Evolutionary conservation across 2,329 filamentous ascomycete genomes (phyloP), one percentile per base, ranked within the genome.

Genomic region (Aspergillus brunneoviolaceus): DNA sequence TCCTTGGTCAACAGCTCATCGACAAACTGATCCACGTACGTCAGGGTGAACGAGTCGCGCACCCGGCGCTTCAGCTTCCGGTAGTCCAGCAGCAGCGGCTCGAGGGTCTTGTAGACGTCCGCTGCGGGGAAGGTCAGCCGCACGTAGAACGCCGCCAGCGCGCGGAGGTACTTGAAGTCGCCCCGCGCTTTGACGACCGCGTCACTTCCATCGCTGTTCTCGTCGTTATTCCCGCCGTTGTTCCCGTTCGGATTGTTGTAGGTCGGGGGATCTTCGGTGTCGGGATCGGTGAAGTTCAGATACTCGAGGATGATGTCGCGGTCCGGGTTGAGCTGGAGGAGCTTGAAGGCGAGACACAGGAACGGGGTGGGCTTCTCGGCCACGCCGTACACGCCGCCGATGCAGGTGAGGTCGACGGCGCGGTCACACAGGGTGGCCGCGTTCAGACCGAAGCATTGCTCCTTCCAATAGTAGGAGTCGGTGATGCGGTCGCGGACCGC

Each of bases 391-490:
- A 92, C 96, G 67, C 95, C 95, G 64, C 93, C 95, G 59, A 99
- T 85, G 76, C 89, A 95, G 52, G 81, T 84, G 51, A 99, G 85
- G 68, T 94, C 89, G 27, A 92, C 90, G 0, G 96, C 93, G 65
- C 95, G 91, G 79, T 97, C 91, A 69, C 96, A 89, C 5, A 99
- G 76, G 0, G 86, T 89, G 1, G 87, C 87, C 3, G 85, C 85
- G 80, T 98, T 99, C 65, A 99, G 84, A 48, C 90, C 95, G 78
- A 98, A 99, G 76, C 95, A 97, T 80, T 97, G 93, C 79, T 98
- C 95, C 77, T 97, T 97, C 90, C 92, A 99, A 81, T 96, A 99
- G 79, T 96, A 96, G 56, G 88, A 91, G 72, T 96, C 92, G 67
- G 93, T 87, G 76, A 99, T 97, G 73, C 95, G 92, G 78, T 99